Percentiles rank a stretch among this genome's conserved stretches.
Evolutionary conservation across 2,329 filamentous ascomycete genomes (phyloP).

Genomic region (Penicillium sp.): DNA sequence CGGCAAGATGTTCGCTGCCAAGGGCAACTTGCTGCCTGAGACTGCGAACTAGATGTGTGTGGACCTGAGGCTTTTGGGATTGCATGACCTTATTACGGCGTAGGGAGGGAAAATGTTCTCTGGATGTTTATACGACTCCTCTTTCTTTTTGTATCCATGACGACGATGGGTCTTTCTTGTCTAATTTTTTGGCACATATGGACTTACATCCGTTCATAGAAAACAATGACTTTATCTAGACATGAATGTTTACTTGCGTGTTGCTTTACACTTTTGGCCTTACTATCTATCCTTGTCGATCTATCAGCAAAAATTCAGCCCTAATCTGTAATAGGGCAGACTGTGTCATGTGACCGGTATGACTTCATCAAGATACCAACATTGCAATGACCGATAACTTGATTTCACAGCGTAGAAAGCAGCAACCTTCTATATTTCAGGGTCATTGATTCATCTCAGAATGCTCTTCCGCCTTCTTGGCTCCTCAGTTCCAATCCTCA

Average conservation of each 20-base stretch:
- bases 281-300: background rate
- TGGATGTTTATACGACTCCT: conserved; percentile 42
- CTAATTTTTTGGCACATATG: conserved; percentile 15
- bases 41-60: conserved; percentile 34
- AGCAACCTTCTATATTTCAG: background rate
- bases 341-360: conserved; percentile 6
- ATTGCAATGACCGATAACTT: background rate
- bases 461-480: background rate
- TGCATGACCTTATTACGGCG: conserved; percentile 45
- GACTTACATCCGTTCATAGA: conserved; percentile 26
- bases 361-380: background rate
- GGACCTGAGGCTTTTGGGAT: conserved; percentile 33
- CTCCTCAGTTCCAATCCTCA: background rate
- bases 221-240: conserved; percentile 17
- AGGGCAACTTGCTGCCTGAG: conserved; percentile 66
- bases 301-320: conserved; percentile 4
- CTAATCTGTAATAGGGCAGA: conserved; percentile 15
- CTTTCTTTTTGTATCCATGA: conserved; percentile 34
- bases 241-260: conserved; percentile 3
- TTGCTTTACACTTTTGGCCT: background rate
- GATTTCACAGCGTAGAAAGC: background rate
- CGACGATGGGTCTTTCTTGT: conserved; percentile 25
- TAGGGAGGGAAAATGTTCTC: conserved; percentile 44
- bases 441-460: background rate
- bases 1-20: conserved; percentile 97